These are phyloP conservation scores for Exophiala viscosa DNA, from an alignment of 2,329 filamentous ascomycete genomes.

Conservation along the genomic window DNA sequence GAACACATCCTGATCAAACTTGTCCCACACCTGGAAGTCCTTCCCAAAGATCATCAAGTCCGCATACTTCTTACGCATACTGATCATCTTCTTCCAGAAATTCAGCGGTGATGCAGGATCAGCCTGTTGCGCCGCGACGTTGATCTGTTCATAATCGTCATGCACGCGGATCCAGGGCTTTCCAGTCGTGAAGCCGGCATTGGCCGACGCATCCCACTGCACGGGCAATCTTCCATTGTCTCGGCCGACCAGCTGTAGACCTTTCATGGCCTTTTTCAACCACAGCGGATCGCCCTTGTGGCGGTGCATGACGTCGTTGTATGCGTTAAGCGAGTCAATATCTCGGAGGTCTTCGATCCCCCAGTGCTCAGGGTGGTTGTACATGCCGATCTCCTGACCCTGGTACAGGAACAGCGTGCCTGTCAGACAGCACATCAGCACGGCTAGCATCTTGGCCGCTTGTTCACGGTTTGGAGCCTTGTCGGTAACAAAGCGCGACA, in stretches of 20 bases:
- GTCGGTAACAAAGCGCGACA: conserved; percentile 53
- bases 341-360: conserved; percentile 37
- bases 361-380: conserved; percentile 51
- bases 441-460: conserved; percentile 59
- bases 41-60: conserved; percentile 64
- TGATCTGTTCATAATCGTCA: conserved; percentile 59
- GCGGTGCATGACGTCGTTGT: conserved; percentile 37
- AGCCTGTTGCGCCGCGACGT: conserved; percentile 50
- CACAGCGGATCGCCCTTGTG: conserved; percentile 36
- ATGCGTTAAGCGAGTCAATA: conserved; percentile 38
- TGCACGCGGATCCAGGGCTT: conserved; percentile 70
- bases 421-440: conserved; percentile 53
- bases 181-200: conserved; percentile 63
- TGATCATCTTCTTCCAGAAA: conserved; percentile 61
- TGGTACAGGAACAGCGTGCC: conserved; percentile 57
- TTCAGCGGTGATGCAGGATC: conserved; percentile 51
- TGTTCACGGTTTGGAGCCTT: conserved; percentile 48
- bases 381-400: conserved; percentile 57
- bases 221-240: conserved; percentile 71
- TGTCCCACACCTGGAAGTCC: conserved; percentile 55
- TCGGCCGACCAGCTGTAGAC: conserved; percentile 47
- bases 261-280: conserved; percentile 47
- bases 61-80: conserved; percentile 56
- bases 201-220: conserved; percentile 60
- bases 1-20: conserved; percentile 53